Base-by-base conservation (phyloP, 2,329 filamentous ascomycete species). In the Fusarium coffeatum region DNA sequence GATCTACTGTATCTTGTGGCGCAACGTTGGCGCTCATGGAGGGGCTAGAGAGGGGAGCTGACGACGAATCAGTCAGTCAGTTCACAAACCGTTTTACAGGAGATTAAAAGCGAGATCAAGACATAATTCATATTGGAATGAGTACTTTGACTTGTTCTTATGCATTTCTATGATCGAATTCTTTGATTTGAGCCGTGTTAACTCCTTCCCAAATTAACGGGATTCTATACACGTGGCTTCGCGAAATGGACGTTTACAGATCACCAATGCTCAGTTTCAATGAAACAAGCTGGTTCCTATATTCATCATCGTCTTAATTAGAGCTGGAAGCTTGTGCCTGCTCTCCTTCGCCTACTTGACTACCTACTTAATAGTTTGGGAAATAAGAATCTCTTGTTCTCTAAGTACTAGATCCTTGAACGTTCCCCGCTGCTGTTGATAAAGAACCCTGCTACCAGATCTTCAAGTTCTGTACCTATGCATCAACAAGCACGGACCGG, bases 1-100 rank as follows among this genome's bases (percentile, higher is more conserved):
- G 49, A 41, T 60, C 45, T 45, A 48, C 49, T 40, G 53, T 41
- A 57, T 23, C 59, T 66, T 43, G 65, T 69, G 60, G 60, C 66
- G 60, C 53, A 62, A 50, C 59, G 34, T 41, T 59, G 48, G 58
- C 34, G 48, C 11, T 20, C 28, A 27, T 27, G 27, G 64, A 64
- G 59, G 49, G 54, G 25, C 23, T 23, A 27, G 20, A 49, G 64
- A 64, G 49, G 49, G 54, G 25, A 46, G 46, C 43, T 42, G 22
- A 40, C 46, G 40, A 62, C 41, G 59, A 37, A 27, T 20, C 27
- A 20, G 34, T 61, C n/a, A 30, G 27, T n/a, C 23, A 49, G 41
- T 23, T 49, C 20, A 28, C 15, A 46, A 40, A 56, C 30, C 16
- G 42, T 16, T 25, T 41, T 41, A 15, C 23, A 50, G 28, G 34